These are phyloP conservation scores for Hypoxylon rickii DNA, from an alignment of 495 filamentous ascomycete genomes.

Conservation along the genomic window DNA sequence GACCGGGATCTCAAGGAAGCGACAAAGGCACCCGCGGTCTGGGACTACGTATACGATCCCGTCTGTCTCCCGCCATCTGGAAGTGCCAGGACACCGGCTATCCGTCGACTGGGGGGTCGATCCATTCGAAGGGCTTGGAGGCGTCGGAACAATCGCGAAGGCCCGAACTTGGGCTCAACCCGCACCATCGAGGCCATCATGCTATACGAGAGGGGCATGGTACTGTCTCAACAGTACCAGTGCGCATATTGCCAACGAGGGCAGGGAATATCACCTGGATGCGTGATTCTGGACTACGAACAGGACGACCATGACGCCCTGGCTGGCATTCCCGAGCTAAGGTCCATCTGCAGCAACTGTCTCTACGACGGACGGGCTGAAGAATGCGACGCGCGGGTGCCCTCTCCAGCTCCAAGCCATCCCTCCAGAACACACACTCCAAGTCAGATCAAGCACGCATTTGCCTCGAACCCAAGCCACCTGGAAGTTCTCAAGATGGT, in stretches of 20 bases:
- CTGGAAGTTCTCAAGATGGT: constrained; percentile 25
- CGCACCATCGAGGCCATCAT: constrained; percentile 25
- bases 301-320: too few relatives aligned
- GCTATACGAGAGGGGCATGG: constrained; percentile 28
- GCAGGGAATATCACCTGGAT: constrained; percentile 22
- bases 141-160: constrained; percentile 20
- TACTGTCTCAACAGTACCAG: constrained; percentile 15
- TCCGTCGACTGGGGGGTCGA: constrained; percentile 12
- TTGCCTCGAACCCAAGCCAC: constrained; percentile 10
- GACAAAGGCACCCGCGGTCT: constrained; percentile 21
- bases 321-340: not conserved
- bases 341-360: constrained; percentile 24
- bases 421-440: constrained; percentile 21
- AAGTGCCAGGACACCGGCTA: constrained; percentile 8
- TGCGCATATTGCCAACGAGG: constrained; percentile 20
- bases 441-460: constrained; percentile 15
- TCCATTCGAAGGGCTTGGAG: constrained; percentile 30
- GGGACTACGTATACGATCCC: constrained; percentile 33
- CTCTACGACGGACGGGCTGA: constrained; percentile 12
- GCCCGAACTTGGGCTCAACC: constrained; percentile 8
- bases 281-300: constrained; percentile 4
- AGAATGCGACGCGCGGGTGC: constrained; percentile 11
- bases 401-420: constrained; percentile 4
- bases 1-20: constrained; percentile 19
- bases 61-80: constrained; percentile 28